A percentile compares a stretch with the other conserved stretches of the same genome.
Evolutionary conservation across 306 rosid species (phyloP).

Genomic region (Malus sieversii): DNA sequence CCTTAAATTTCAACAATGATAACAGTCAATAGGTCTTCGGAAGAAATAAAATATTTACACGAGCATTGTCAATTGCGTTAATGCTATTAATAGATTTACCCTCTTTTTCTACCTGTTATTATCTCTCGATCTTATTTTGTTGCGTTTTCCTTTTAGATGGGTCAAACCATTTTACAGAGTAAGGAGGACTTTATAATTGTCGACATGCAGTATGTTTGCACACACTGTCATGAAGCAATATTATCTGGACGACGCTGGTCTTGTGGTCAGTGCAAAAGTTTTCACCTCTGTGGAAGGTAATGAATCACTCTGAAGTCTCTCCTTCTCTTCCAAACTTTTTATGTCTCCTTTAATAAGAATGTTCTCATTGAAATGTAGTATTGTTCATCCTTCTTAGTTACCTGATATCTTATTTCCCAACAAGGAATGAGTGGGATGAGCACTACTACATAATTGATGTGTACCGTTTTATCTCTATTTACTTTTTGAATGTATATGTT

Average conservation of each 20-base stretch:
- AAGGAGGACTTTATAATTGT: slow-evolving; percentile 56
- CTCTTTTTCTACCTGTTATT: background rate
- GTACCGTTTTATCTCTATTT: background rate
- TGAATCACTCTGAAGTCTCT: background rate
- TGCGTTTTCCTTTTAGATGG: slow-evolving; percentile 33
- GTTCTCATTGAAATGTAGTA: background rate
- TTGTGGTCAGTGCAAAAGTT: slow-evolving; percentile 45
- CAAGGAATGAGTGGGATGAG: background rate
- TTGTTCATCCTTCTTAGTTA: background rate
- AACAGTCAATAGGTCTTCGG: background rate
- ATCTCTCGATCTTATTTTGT: slow-evolving; percentile 1
- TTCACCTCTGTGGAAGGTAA: slow-evolving; percentile 63
- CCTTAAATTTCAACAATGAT: background rate
- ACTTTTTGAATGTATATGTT: slow-evolving; percentile 1
- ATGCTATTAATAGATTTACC: background rate
- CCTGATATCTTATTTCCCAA: background rate
- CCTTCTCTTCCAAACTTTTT: background rate
- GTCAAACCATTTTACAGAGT: slow-evolving; percentile 27
- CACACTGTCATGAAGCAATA: slow-evolving; percentile 39
- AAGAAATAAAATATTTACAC: background rate
- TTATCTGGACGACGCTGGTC: slow-evolving; percentile 49
- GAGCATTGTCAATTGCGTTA: background rate
- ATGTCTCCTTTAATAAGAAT: background rate
- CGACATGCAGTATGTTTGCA: slow-evolving; percentile 47
- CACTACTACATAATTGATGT: background rate